A percentile compares a stretch with the other conserved stretches of the same genome.
These are phyloP conservation scores for Pyricularia sp. DNA, from an alignment of 2,329 filamentous ascomycete genomes.

Conservation along the genomic window DNA sequence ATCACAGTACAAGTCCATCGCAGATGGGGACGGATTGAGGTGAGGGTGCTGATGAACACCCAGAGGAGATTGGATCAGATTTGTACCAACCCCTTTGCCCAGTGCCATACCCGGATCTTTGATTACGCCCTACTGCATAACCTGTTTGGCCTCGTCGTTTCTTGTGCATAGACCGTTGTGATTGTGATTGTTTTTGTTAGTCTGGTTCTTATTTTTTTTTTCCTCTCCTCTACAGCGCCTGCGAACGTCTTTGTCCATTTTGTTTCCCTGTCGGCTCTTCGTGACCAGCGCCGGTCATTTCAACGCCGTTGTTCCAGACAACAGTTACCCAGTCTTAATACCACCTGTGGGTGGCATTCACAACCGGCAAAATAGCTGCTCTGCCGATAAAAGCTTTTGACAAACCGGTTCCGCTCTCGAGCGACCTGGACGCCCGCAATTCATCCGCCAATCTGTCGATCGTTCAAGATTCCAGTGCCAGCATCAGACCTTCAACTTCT, in stretches of 20 bases:
- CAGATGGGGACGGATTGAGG: background rate
- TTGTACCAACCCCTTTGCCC: background rate
- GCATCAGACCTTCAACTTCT: background rate
- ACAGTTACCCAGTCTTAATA: background rate
- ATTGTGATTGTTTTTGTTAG: background rate
- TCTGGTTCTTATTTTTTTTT: background rate
- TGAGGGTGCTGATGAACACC: background rate
- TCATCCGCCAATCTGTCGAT: background rate
- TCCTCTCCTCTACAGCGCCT: background rate
- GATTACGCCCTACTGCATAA: background rate
- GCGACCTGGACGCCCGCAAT: background rate
- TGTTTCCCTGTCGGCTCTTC: background rate
- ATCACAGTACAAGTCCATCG: background rate
- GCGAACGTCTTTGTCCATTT: background rate
- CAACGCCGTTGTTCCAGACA: background rate
- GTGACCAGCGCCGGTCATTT: background rate
- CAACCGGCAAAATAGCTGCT: background rate
- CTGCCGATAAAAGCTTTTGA: background rate
- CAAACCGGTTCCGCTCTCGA: background rate
- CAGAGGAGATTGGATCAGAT: background rate
- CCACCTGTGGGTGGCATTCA: background rate
- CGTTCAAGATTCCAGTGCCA: background rate
- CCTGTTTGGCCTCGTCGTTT: background rate
- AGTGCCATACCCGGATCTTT: background rate
- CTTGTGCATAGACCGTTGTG: background rate